Evolutionary conservation across 192 early-diverging fungal genomes (phyloP), one percentile per base, ranked within the genome.

Genomic region (Entomortierella chlamydospora): DNA sequence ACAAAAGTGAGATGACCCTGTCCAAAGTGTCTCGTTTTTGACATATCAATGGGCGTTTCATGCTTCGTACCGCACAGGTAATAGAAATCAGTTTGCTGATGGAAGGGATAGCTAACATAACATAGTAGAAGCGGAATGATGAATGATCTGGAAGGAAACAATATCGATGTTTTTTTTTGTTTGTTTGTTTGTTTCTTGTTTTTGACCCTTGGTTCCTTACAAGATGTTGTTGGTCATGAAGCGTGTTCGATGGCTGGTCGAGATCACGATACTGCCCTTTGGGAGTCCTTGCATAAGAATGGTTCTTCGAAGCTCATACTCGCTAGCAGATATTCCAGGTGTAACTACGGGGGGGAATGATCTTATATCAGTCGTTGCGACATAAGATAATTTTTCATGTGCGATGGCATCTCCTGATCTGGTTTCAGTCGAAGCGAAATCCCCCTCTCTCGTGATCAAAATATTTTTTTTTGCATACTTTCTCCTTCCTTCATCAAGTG

Each of bases 191-290:
- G n/a, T n/a, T n/a, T n/a, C n/a, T n/a, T n/a, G 25, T 37, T 18
- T 28, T n/a, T 23, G n/a, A 22, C 11, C 28, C 10, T 15, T 29
- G 4, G 12, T 43, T 34, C 70, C 86, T 45, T 83, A 92, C 86
- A 99, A 98, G 52, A 98, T 95, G 58, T 93, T 93, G 54, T 94
- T 91, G 61, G 96, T 93, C 77, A 92, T 88, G 80, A 95, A 99
- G 20, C 93, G 85, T 58, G 95, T 89, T 0, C 86, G 84, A 67
- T 95, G 89, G 2, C 95, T 92, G 18, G 92, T 86, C 20, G 90
- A 84, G 30, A 99, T 71, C 22, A 89, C 90, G 4, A 91, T 72
- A 52, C 91, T 90, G 34, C 87, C 85, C 52, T 91, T 85, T 10
- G 93, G 91, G 23, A 94, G 72, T 7, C 80, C 57, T 18, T 81